phyloP scores from a whole-genome alignment of 2,329 filamentous ascomycete genomes.

The Monosporascus sp. region DNA sequence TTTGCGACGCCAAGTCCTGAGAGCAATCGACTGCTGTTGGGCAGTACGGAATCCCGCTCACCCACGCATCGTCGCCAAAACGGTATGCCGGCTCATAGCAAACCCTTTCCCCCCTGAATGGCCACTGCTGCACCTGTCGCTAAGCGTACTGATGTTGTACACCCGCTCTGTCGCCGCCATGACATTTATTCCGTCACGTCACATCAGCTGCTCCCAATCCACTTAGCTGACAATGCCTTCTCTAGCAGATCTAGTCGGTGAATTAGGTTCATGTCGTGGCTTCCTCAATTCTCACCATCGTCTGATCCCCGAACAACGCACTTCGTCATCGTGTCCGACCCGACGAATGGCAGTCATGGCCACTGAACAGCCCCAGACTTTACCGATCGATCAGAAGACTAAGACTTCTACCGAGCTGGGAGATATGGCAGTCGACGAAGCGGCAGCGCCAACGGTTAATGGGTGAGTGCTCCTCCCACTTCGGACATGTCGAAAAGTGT shows the following conservation, averaged over 20 bases:
- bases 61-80: too few relatives aligned
- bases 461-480: conserved; percentile 45
- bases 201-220: neutral
- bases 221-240: neutral
- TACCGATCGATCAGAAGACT: conserved; percentile 17
- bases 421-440: conserved; percentile 46
- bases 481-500: neutral
- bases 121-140: too few relatives aligned
- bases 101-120: too few relatives aligned
- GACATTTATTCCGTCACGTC: too few relatives aligned
- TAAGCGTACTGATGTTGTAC: too few relatives aligned
- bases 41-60: too few relatives aligned
- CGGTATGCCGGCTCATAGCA: too few relatives aligned
- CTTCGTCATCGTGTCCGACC: neutral
- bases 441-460: conserved; percentile 35
- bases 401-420: conserved; percentile 10
- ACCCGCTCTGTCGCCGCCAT: too few relatives aligned
- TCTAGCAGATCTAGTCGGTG: neutral
- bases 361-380: conserved; percentile 23
- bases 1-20: too few relatives aligned
- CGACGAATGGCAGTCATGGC: conserved; percentile 26
- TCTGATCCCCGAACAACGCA: neutral
- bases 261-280: conserved; percentile 1
- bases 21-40: too few relatives aligned
- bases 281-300: neutral